Evolutionary conservation across 2,329 filamentous ascomycete genomes (phyloP), one percentile per base, ranked within the genome.

Genomic region (Camptophora hylomeconis): DNA sequence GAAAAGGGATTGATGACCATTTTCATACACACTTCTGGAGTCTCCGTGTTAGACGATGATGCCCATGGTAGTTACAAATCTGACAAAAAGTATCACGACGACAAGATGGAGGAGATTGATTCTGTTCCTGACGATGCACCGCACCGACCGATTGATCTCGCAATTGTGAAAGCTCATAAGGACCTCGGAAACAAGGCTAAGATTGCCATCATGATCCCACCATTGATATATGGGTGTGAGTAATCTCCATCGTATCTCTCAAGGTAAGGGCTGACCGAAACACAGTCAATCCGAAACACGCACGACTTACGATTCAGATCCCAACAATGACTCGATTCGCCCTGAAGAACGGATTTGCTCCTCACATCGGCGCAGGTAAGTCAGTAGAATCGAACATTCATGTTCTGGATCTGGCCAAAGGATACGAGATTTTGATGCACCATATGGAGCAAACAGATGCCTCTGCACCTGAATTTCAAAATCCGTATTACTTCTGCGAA

Each of bases 401-500:
- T 40, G 63, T 67, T 5, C 31, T 47, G 11, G 63, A 67, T 41
- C 47, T 67, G 2, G 61, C 61, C 3, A 40, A 56, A 4, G 63
- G 48, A 0, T 66, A 65, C 37, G 39, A 61, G 5, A 46, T 50
- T 0, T 36, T 67, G 1, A 42, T 67, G n/a, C 60, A 63, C 38
- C 51, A 54, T 32, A 45, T 66, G 11, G 63, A 66, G 32, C 24
- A 39, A 5, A 37, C 45, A 0, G n/a, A n/a, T n/a, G n/a, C n/a
- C n/a, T 29, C 48, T 3, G 33, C 49, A 0, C 33, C 40, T 5
- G 44, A 54, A 5, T 35, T 56, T 2, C 33, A 51, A 17, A 63
- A 65, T 34, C 61, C 60, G 1, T 67, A 66, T 41, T 66, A 57
- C 42, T 67, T 66, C 47, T 58, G 52, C 45, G 62, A 67, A 24